Base-by-base conservation (phyloP, 1,139 yeast species). In the Groenewaldozyma sp. region DNA sequence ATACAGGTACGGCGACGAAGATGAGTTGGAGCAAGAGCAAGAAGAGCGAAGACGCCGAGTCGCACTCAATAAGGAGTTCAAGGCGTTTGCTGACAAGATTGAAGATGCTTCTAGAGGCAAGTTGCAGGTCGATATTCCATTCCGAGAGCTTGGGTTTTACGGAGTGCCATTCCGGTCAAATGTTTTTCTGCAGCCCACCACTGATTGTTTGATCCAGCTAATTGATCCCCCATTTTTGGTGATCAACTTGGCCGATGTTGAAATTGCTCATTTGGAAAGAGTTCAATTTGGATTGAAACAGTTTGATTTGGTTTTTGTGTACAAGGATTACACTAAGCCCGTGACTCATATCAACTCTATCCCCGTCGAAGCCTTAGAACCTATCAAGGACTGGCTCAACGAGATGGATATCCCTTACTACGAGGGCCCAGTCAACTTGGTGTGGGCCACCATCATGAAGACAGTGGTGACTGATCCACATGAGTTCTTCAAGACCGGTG, bases 141-240 rank as follows among this genome's bases (percentile, higher is more conserved):
- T 91, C 67, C 75, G 96, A 59, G 98, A 93, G 57, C 73, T 93
- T 42, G 99, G 97, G 24, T 91, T 91, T 73, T 86, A 79, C 51
- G 99, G 98, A 73, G 98, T 91, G 17, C 98, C 98, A 28, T 83
- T 82, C 63, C 75, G 98, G 56, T 83, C 96, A 6, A 83, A 94
- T 16, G 96, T 91, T 19, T 78, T 82, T 56, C 81, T 95, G 73
- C 84, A 91, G 76, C 99, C 99, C 27, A 87, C 98, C 0, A 81
- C 97, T 55, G 97, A 91, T 60, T 91, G 97, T 69, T 73, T 91
- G 53, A 82, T 91, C 38, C 97, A 88, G 65, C 73, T 93, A 50
- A 76, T 88, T 45, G 98, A 91, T 58, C 94, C 95, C 5, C 98
- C 98, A 35, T 93, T 88, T 58, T 67, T 88, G 59, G 97, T 91